Base-by-base conservation (phyloP, 2,329 filamentous ascomycete species). In the Spiromastix sp. region DNA sequence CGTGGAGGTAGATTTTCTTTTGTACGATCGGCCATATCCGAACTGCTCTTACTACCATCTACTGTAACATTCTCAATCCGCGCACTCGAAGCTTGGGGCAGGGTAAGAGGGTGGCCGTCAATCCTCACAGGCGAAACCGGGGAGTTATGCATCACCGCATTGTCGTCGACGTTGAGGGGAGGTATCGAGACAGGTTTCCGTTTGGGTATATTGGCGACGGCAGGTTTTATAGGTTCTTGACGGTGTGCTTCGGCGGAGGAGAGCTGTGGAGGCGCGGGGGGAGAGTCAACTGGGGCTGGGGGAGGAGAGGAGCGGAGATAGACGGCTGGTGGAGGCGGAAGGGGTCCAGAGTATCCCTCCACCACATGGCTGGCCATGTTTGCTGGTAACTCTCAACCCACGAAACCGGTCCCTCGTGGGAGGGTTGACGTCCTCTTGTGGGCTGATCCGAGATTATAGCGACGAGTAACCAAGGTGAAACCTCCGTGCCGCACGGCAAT, bases 301-400 rank as follows among this genome's bases (percentile, higher is more conserved):
- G 56, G 51, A 41, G 56, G 50, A 36, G 59, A 56, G 32, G 59
- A 55, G 42, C 54, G 50, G 42, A 63, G 50, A 44, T 65, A 64
- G 41, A 60, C 60, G 18, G 60, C 57, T n/a, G 61, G 55, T 41
- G 61, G 61, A 48, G 61, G 57, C 24, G 56, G 24, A 58, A 46
- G 32, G 57, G 50, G 15, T 7, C 21, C 21, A n/a, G 21, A 7
- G 21, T n/a, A 24, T 24, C n/a, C n/a, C n/a, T 24, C 21, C 21
- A n/a, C 21, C 21, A 24, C 7, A 24, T 7, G 21, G n/a, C 21
- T 24, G 21, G 21, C 21, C 21, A 24, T 24, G 7, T 24, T n/a
- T n/a, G n/a, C n/a, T n/a, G n/a, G n/a, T n/a, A n/a, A n/a, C n/a
- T n/a, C n/a, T n/a, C n/a, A n/a, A n/a, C n/a, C n/a, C n/a, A n/a